Conservation (phyloP, 768 basidiomycete species). For the Leccinum rimulosum region DNA sequence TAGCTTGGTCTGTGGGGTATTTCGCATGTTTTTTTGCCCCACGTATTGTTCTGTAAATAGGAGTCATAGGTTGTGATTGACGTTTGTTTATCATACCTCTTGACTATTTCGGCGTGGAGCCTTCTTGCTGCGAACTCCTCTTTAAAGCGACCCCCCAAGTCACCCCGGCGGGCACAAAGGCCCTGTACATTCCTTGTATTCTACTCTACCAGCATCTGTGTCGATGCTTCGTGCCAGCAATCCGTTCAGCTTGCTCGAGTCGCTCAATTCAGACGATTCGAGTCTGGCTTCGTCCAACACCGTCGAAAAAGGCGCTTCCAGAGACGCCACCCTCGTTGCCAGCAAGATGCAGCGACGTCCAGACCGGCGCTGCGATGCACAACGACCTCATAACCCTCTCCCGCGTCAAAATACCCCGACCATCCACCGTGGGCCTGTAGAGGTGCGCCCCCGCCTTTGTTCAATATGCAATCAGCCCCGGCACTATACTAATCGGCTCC, state of each 20-base stretch:
- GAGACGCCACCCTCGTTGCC: not conserved
- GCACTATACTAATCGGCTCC: not conserved
- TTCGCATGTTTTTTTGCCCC: too few relatives aligned
- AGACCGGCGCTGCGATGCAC: not conserved
- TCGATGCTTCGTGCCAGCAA: conserved; percentile 2
- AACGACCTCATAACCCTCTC: not conserved
- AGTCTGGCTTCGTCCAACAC: not conserved
- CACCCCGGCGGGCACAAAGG: not conserved
- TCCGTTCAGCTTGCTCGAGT: conserved; percentile 2
- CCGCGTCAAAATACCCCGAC: not conserved
- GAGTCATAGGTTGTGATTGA: conserved; percentile 6
- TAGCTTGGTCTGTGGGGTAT: not conserved
- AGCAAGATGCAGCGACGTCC: not conserved
- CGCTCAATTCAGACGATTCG: not conserved
- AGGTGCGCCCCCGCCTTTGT: conserved; percentile 3
- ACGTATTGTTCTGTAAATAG: not conserved
- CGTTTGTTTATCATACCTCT: conserved; percentile 12
- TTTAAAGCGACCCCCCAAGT: not conserved
- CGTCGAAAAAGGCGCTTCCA: not conserved
- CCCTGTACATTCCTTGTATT: not conserved
- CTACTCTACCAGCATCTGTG: not conserved
- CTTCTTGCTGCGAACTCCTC: not conserved
- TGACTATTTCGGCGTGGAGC: conserved; percentile 9
- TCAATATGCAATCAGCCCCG: not conserved
- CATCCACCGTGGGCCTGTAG: not conserved